Percentiles rank a stretch among this genome's conserved stretches.
Conservation (phyloP, 805 yeast genomes). For the Candida ascalaphidarum region DNA sequence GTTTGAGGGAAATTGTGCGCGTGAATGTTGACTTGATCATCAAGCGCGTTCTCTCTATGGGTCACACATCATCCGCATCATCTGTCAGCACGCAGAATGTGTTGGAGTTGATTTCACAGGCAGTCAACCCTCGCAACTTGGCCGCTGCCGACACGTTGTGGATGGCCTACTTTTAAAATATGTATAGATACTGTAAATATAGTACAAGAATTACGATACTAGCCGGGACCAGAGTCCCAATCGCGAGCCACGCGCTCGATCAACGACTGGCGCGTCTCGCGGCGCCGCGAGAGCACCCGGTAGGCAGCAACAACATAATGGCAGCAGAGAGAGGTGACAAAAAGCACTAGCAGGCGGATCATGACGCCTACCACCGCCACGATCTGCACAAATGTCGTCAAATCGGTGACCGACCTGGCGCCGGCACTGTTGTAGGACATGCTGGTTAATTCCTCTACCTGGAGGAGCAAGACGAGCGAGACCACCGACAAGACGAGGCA, state of each 20-base stretch:
- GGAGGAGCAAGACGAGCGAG: slow-evolving; percentile 12
- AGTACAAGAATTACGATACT: slow-evolving; percentile 13
- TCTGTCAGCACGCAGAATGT: slow-evolving; percentile 83
- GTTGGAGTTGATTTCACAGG: slow-evolving; percentile 84
- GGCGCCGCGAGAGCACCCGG: too few species aligned
- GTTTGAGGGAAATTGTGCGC: slow-evolving; percentile 77
- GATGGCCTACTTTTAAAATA: slow-evolving; percentile 88
- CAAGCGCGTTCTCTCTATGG: slow-evolving; percentile 69
- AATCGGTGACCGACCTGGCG: slow-evolving; percentile 10
- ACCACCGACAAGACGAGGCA: slow-evolving; percentile 11
- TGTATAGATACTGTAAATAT: slow-evolving; percentile 8
- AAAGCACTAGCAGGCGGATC: slow-evolving; percentile 8
- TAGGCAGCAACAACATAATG: too few species aligned
- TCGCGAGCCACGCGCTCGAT: too few species aligned
- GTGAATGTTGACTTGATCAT: slow-evolving; percentile 80
- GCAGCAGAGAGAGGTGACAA: slow-evolving; percentile 5
- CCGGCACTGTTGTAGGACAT: slow-evolving; percentile 12
- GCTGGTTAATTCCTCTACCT: slow-evolving; percentile 13
- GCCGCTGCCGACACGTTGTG: slow-evolving; percentile 88
- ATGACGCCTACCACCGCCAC: slow-evolving; percentile 10
- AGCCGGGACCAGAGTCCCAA: slow-evolving; percentile 7
- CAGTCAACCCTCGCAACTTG: slow-evolving; percentile 88
- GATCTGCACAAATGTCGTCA: slow-evolving; percentile 19
- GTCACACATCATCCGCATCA: slow-evolving; percentile 50
- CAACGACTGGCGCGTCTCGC: too few species aligned